Conservation (phyloP, 208 protist species). For the Wallacemonas sp. region DNA sequence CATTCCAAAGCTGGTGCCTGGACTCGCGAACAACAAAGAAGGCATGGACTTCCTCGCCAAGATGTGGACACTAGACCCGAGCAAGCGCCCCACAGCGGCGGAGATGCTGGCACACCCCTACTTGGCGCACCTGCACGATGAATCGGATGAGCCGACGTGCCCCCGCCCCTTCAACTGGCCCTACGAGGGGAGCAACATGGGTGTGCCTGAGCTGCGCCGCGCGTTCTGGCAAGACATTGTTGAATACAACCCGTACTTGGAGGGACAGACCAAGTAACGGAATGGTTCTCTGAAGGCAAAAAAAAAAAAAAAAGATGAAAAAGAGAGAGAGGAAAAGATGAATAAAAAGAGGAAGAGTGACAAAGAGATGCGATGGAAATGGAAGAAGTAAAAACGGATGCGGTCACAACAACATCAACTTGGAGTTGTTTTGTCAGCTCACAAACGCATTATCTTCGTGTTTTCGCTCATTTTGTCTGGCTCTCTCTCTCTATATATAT, state of each 20-base stretch:
- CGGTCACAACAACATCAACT: too few relatives aligned
- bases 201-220: constrained; percentile 53
- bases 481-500: not conserved
- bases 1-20: constrained; percentile 69
- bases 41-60: constrained; percentile 81
- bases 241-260: constrained; percentile 72
- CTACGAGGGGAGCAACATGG: constrained; percentile 77
- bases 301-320: not conserved
- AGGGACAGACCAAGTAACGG: constrained; percentile 3
- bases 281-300: too few relatives aligned
- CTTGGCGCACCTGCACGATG: constrained; percentile 80
- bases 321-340: not conserved
- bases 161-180: constrained; percentile 63
- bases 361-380: too few relatives aligned
- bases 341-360: not conserved
- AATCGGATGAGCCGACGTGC: constrained; percentile 78
- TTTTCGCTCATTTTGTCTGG: not conserved
- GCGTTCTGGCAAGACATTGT: constrained; percentile 91
- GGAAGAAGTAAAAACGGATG: too few relatives aligned
- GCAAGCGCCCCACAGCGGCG: constrained; percentile 70
- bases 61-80: constrained; percentile 79
- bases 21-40: constrained; percentile 53
- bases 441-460: not conserved
- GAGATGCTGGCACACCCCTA: constrained; percentile 85
- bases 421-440: not conserved